A percentile compares a stretch with the other conserved stretches of the same genome.
phyloP scores from a whole-genome alignment of 2,329 filamentous ascomycete genomes.

The Sporothrix variecibatus region DNA sequence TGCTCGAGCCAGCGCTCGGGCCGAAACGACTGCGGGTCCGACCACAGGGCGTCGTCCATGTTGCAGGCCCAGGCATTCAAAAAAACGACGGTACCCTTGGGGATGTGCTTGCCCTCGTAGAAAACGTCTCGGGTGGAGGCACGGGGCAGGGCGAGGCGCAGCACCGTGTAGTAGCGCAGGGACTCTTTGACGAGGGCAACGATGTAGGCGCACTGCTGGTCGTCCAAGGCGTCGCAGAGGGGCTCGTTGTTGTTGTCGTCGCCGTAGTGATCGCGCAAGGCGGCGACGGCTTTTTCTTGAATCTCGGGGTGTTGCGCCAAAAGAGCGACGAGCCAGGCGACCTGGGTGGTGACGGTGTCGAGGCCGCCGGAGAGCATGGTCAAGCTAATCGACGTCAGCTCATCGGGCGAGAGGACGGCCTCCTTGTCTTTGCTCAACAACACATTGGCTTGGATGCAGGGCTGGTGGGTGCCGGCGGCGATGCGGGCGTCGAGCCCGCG shows the following conservation, averaged over 20 bases:
- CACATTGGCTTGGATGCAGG: constrained; percentile 35
- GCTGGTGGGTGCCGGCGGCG: constrained; percentile 31
- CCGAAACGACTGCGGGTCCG: no score
- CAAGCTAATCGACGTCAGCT: constrained; percentile 16
- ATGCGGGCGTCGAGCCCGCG: constrained; percentile 46
- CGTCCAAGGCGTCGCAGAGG: constrained; percentile 66
- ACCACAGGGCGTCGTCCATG: no score
- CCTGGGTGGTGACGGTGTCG: neutral
- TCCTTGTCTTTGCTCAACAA: constrained; percentile 9
- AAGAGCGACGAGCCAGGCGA: constrained; percentile 70
- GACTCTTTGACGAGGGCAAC: constrained; percentile 77
- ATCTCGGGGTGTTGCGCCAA: constrained; percentile 65
- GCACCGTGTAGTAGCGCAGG: constrained; percentile 75
- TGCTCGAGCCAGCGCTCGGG: constrained; percentile 65
- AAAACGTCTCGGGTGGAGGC: constrained; percentile 70
- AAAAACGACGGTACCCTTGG: constrained; percentile 75
- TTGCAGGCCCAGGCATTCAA: constrained; percentile 45
- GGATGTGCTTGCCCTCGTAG: constrained; percentile 67
- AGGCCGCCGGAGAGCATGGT: constrained; percentile 20
- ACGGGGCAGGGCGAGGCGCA: constrained; percentile 74
- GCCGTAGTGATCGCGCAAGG: no score
- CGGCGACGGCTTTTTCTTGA: constrained; percentile 67
- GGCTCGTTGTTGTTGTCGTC: no score
- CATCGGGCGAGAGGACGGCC: no score
- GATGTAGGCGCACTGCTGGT: constrained; percentile 70